These are phyloP conservation scores for Schizochytrium sp. DNA, from an alignment of 108 stramenopile genomes.

Conservation along the genomic window DNA sequence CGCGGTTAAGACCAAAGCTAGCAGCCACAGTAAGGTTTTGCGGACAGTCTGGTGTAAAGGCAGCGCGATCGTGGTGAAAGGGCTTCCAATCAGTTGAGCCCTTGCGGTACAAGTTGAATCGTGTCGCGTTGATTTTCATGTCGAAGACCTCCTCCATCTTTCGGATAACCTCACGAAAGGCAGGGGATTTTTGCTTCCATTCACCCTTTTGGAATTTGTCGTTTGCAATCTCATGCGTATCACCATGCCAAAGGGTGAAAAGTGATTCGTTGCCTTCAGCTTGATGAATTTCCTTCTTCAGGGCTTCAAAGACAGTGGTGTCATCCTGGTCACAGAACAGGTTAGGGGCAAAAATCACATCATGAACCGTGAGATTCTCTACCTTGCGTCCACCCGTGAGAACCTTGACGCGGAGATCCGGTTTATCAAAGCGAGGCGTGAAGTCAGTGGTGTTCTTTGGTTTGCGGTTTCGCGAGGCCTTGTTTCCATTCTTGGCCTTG, in stretches of 20 bases:
- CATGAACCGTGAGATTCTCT: background rate
- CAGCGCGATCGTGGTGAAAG: constrained; percentile 45
- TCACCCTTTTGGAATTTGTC: constrained; percentile 30
- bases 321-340: constrained; percentile 11
- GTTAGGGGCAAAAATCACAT: background rate
- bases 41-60: constrained; percentile 16
- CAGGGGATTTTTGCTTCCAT: constrained; percentile 3
- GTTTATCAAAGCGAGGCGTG: constrained; percentile 36
- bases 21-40: constrained; percentile 22
- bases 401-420: constrained; percentile 11
- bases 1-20: constrained; percentile 4
- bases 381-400: background rate
- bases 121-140: constrained; percentile 40
- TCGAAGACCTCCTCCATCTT: constrained; percentile 27
- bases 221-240: constrained; percentile 35
- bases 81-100: constrained; percentile 26
- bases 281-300: constrained; percentile 17
- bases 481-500: no score
- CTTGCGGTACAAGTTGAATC: constrained; percentile 32
- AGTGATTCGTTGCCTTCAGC: constrained; percentile 10
- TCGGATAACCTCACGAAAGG: constrained; percentile 8
- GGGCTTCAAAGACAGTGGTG: constrained; percentile 1
- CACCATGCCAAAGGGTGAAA: constrained; percentile 20
- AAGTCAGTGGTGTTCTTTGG: constrained; percentile 42
- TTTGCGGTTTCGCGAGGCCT: background rate